Evolutionary conservation across 1,139 yeast species (phyloP), one percentile per base, ranked within the genome.

Genomic region (Zygosaccharomyces sapae): DNA sequence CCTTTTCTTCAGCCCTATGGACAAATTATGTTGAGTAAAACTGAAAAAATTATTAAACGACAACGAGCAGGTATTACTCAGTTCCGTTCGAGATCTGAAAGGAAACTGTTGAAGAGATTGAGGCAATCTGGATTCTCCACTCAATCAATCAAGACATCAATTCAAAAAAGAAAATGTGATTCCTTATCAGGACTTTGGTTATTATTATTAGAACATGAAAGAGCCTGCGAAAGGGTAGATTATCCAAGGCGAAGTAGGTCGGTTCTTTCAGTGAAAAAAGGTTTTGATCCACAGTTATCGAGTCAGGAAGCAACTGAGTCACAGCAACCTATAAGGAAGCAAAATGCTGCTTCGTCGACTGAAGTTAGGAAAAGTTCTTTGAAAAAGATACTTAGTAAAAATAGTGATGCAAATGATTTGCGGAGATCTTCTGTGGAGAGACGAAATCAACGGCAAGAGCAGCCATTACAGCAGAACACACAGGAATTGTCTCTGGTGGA

Each of bases 131-230:
- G 89, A 19, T 71, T 90, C 40, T 89, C 87, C 59, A 73, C 79
- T 8, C 84, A 81, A 7, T 70, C 75, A 4, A 69, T 92, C 30
- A 81, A 81, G 53, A 72, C 75, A 4, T 79, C 86, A 20, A 82
- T 90, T 1, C 60, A 70, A 19, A 72, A 77, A 46, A 77, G 77
- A 45, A 80, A 81, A 48, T 82, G 89, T 69, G 95, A 87, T 62
- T 73, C 89, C 0, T 68, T 87, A 20, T 82, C 89, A n/a, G 97
- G 96, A 0, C 74, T 86, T 50, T 92, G 95, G 84, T 84, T 83
- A 41, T 70, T 90, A 10, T 68, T 84, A 10, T 69, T 87, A 16
- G 90, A 87, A 35, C 74, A 76, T 44, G 92, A 85, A 54, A 72
- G 70, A 58, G 72, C 74, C 56, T 66, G 68, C 51, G 70, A 77